A percentile compares a stretch with the other conserved stretches of the same genome.
Conservation (phyloP, 1,284 basidiomycete species). For the Puccinia horiana region DNA sequence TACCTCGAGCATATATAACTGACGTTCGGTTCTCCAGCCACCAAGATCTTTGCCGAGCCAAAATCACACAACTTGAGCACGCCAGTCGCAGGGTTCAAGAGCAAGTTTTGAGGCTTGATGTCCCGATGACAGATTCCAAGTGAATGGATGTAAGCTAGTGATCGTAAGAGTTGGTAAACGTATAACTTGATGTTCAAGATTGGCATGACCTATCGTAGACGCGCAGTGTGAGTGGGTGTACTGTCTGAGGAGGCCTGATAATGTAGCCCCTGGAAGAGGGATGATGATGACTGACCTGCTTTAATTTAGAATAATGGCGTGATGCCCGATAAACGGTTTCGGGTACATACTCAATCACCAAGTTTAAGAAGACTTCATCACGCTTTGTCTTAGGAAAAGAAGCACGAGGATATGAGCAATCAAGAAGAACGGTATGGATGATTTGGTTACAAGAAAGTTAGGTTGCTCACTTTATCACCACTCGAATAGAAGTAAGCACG, state of each 20-base stretch:
- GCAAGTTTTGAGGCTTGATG: constrained; percentile 98
- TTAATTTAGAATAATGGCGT: constrained; percentile 98
- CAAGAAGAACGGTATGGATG: neutral
- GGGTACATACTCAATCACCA: constrained; percentile 97
- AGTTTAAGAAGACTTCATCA: constrained; percentile 99
- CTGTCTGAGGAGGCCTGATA: neutral
- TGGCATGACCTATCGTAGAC: constrained; percentile 72
- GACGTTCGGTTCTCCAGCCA: constrained; percentile 97
- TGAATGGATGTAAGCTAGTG: constrained; percentile 95
- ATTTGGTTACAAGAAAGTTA: constrained; percentile 35
- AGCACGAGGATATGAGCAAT: constrained; percentile 12
- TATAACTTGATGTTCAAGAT: constrained; percentile 98
- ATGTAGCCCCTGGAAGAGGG: neutral
- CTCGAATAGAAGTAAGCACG: constrained; percentile 99
- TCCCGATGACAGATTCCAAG: constrained; percentile 87
- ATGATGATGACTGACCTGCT: constrained; percentile 65
- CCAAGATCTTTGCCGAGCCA: constrained; percentile 96
- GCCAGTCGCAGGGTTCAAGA: constrained; percentile 93
- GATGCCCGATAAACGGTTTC: constrained; percentile 99
- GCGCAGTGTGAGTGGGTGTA: neutral
- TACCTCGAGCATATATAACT: constrained; percentile 99
- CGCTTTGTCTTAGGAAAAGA: constrained; percentile 66
- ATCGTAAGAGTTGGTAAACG: constrained; percentile 96
- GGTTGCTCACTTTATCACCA: constrained; percentile 82
- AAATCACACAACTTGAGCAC: constrained; percentile 98